Base-by-base conservation (phyloP, 2,329 filamentous ascomycete species). In the Aspergillus oerlinghausenensis region DNA sequence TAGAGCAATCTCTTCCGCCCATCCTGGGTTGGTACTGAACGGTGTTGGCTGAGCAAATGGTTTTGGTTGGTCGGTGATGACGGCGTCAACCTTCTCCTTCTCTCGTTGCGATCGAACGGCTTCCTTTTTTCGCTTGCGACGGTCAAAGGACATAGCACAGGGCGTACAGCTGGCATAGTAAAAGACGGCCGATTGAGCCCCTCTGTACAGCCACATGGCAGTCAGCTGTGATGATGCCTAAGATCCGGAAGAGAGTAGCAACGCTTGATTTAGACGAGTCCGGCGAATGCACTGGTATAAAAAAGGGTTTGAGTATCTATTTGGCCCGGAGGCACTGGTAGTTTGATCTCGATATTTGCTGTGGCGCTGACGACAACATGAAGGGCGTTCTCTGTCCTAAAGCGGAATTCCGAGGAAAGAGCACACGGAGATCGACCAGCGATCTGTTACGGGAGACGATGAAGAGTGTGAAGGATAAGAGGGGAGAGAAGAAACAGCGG, bases 21-120 rank as follows among this genome's bases (percentile, higher is more conserved):
- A 97, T 75, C 90, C 90, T 11, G 88, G 87, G 67, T 97, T 97
- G 28, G 91, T 96, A 67, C 87, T 88, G 66, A 91, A 94, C 1
- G 91, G 89, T 5, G 71, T 73, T 1, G 88, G 92, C 67, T 97
- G 92, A 51, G 85, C 82, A 72, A 96, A 94, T 10, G 85, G 74
- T 43, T 84, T 84, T 0, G 90, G 89, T 70, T 92, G 84, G 62
- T 91, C 84, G 56, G 71, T 73, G n/a, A 78, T 61, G 32, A 77
- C 61, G 54, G 82, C 82, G 64, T 88, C 83, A 56, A 86, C 74
- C 57, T 80, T 83, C 49, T 82, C 81, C 70, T 88, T 87, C 63
- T 88, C 84, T 63, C 83, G 79, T 55, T 86, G 82, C 59, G 88
- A 86, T 65, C 82, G 82, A 68, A 85, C 85, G 51, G 89, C 89